Percentiles rank a stretch among this genome's conserved stretches.
Evolutionary conservation across 208 protist genomes (phyloP).

Genomic region (Wallacemonas sp.): DNA sequence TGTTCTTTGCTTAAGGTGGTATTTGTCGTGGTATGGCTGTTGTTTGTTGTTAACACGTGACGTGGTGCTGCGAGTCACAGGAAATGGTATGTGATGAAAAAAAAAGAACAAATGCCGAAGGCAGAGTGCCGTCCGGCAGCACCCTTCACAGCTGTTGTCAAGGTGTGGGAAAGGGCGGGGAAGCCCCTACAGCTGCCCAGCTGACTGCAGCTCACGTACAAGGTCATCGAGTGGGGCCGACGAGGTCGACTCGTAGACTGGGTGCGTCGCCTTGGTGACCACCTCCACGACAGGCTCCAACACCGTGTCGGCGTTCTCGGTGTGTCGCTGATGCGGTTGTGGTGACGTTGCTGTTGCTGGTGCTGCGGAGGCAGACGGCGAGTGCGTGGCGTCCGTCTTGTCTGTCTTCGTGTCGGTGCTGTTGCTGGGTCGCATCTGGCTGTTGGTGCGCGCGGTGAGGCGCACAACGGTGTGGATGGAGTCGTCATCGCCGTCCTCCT

Average conservation of each 20-base stretch:
- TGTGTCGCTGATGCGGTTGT: not conserved
- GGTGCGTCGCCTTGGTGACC: slow-evolving; percentile 49
- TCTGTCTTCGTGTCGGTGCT: not conserved
- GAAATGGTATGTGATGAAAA: too few species aligned
- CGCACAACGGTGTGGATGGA: slow-evolving; percentile 86
- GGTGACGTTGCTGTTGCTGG: not conserved
- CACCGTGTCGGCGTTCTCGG: not conserved
- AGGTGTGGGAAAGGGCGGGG: too few species aligned
- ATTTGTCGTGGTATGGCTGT: too few species aligned
- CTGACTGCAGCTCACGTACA: slow-evolving; percentile 54
- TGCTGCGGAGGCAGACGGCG: too few species aligned
- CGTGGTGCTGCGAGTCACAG: too few species aligned
- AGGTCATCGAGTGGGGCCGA: slow-evolving; percentile 60
- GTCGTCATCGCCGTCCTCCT: slow-evolving; percentile 45
- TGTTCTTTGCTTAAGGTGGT: too few species aligned
- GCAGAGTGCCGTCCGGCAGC: too few species aligned
- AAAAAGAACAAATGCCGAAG: too few species aligned
- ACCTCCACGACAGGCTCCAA: slow-evolving; percentile 5
- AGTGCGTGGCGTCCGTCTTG: not conserved
- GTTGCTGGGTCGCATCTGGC: not conserved
- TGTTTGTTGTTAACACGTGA: too few species aligned
- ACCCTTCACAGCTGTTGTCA: too few species aligned
- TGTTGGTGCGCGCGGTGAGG: slow-evolving; percentile 32
- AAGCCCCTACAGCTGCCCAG: slow-evolving; percentile 41
- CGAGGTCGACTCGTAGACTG: slow-evolving; percentile 47